Base-by-base conservation (phyloP, 441 rosid species). In the Kokia cookei region DNA sequence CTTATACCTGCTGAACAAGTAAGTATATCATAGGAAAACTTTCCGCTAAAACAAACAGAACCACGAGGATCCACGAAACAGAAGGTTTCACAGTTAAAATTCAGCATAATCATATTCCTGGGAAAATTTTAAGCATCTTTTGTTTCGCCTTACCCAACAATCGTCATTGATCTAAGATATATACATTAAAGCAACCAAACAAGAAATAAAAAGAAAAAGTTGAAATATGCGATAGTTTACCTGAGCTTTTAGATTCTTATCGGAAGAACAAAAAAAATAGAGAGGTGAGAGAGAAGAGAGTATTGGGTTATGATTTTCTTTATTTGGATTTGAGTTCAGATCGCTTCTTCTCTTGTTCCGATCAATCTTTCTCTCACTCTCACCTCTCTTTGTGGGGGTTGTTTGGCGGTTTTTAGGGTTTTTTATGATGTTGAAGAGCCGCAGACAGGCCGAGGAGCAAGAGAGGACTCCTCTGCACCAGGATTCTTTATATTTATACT, bases 331-430 rank as follows among this genome's bases (percentile, higher is more conserved):
- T 3, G 11, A 10, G 7, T 50, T 29, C 57, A 37, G 57, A 68
- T 54, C 32, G 9, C 17, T 6, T 37, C 40, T 35, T 24, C 11
- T 7, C 15, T 32, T 27, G 37, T 19, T 43, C 43, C 24, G 35
- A 14, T 58, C 29, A 29, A 74, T 62, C 73, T 19, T 35, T 54
- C 65, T 5, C 74, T 59, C 72, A 43, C 81, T 7, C 74, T 59
- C 74, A 43, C 81, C 80, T 77, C 37, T 74, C 73, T 5, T 54
- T 15, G 47, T 2, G 13, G 42, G 47, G 69, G 62, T 65, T 35
- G 63, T 55, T 57, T 74, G 82, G 82, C 78, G 81, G 79, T 84
- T 59, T 79, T 80, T 87, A 85, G 92, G 91, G 89, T 87, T 85
- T 86, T 85, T 81, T 45, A 61, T 76, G 90, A 85, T 80, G 86